Evolutionary conservation across 805 yeast genomes (phyloP).

Genomic region (Wickerhamomyces bisporus): DNA sequence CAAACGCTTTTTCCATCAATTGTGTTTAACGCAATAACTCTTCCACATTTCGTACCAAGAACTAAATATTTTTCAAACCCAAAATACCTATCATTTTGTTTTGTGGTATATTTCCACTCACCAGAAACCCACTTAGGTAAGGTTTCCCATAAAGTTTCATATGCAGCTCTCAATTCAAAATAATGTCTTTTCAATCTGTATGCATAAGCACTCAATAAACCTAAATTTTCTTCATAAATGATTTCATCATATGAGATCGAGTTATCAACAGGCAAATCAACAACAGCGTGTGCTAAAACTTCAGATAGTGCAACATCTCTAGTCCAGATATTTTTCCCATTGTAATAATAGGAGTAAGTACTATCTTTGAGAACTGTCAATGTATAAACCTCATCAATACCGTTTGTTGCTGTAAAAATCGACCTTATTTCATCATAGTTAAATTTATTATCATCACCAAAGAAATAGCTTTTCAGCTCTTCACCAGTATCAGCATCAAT

Average conservation of each 20-base stretch:
- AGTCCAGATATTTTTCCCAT: conserved; percentile 29
- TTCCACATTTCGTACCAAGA: conserved; percentile 35
- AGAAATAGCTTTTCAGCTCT: conserved; percentile 15
- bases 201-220: conserved; percentile 27
- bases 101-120: conserved; percentile 1
- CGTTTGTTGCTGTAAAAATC: conserved; percentile 8
- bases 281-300: conserved; percentile 30
- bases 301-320: conserved; percentile 39
- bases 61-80: conserved; percentile 42
- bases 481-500: conserved; percentile 23
- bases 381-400: conserved; percentile 10
- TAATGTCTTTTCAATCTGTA: conserved; percentile 28
- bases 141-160: conserved; percentile 9
- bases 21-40: conserved; percentile 39
- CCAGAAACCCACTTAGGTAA: conserved; percentile 8
- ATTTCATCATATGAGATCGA: conserved; percentile 25
- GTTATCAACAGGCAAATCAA: conserved; percentile 21
- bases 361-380: conserved; percentile 11
- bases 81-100: conserved; percentile 28
- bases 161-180: conserved; percentile 9
- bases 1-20: conserved; percentile 35
- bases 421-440: conserved; percentile 7
- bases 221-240: conserved; percentile 25
- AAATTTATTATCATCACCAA: conserved; percentile 11
- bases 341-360: conserved; percentile 8